Evolutionary conservation across 345 rosid species (phyloP).

Genomic region (Anastatica hierochuntica): DNA sequence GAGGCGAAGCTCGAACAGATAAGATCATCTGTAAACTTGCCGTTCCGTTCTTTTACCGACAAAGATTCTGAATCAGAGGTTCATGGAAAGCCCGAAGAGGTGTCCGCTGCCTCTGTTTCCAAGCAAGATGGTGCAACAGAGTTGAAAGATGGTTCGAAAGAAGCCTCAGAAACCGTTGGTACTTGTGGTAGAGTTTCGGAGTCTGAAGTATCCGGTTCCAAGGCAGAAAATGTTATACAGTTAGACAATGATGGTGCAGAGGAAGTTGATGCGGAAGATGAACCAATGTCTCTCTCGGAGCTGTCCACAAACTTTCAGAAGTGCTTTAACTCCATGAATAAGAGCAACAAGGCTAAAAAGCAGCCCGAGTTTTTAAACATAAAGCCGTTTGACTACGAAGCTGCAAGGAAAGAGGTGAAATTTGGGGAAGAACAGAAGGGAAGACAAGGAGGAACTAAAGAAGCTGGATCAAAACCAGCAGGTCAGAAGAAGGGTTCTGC

Average conservation of each 20-base stretch:
- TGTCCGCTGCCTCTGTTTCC: constrained; percentile 19
- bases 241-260: constrained; percentile 8
- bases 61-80: constrained; percentile 4
- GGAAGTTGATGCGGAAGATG: constrained; percentile 37
- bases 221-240: constrained; percentile 14
- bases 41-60: constrained; percentile 19
- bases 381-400: constrained; percentile 45
- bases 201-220: constrained; percentile 5
- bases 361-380: constrained; percentile 29
- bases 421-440: constrained; percentile 20
- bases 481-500: constrained; percentile 20
- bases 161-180: constrained; percentile 7
- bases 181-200: constrained; percentile 12
- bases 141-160: constrained; percentile 23
- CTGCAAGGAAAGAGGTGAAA: constrained; percentile 28
- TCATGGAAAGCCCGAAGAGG: constrained; percentile 7
- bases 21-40: constrained; percentile 20
- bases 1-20: constrained; percentile 34
- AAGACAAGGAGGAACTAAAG: constrained; percentile 19
- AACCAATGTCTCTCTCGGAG: constrained; percentile 29
- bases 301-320: constrained; percentile 29
- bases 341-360: constrained; percentile 27
- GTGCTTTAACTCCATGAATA: constrained; percentile 22
- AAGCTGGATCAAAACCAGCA: constrained; percentile 3
- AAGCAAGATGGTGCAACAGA: constrained; percentile 34